These are phyloP conservation scores for Rhizoclosmatium globosum DNA, from an alignment of 192 early-diverging fungal species.

Conservation along the genomic window DNA sequence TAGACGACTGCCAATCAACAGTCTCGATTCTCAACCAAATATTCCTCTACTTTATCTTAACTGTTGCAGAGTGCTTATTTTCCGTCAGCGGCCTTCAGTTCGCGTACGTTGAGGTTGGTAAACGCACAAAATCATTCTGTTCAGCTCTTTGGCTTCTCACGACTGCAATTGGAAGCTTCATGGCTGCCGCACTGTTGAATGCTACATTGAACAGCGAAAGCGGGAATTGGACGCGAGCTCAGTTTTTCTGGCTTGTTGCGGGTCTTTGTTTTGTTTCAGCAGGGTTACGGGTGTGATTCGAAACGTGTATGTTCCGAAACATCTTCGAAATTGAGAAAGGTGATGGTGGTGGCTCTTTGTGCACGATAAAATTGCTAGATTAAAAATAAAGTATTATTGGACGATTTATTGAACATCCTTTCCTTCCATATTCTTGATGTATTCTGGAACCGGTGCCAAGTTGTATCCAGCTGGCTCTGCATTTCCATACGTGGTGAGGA, in stretches of 20 bases:
- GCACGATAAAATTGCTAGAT: too few relatives aligned
- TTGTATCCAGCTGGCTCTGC: slow-evolving; percentile 24
- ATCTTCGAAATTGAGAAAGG: neutral
- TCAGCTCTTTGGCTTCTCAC: slow-evolving; percentile 64
- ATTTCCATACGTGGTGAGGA: slow-evolving; percentile 8
- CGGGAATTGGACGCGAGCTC: neutral
- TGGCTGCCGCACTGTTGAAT: slow-evolving; percentile 26
- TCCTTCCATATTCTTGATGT: slow-evolving; percentile 30
- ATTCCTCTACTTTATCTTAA: slow-evolving; percentile 57
- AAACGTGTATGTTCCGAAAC: slow-evolving; percentile 6
- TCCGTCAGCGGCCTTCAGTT: slow-evolving; percentile 70
- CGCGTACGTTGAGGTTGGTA: slow-evolving; percentile 67
- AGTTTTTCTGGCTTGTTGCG: slow-evolving; percentile 43
- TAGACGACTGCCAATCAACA: slow-evolving; percentile 10
- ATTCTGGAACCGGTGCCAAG: slow-evolving; percentile 15
- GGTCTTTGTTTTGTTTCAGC: slow-evolving; percentile 44
- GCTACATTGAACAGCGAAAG: slow-evolving; percentile 2
- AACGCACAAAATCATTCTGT: slow-evolving; percentile 61
- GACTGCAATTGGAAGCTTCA: slow-evolving; percentile 55
- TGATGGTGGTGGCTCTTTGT: too few relatives aligned
- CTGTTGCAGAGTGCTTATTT: slow-evolving; percentile 66
- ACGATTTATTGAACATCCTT: neutral
- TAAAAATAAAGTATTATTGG: too few relatives aligned
- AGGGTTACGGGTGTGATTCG: slow-evolving; percentile 44
- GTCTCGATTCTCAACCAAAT: slow-evolving; percentile 8